Conservation (phyloP, 1,284 basidiomycete genomes). For the Trichosporon sp. region DNA sequence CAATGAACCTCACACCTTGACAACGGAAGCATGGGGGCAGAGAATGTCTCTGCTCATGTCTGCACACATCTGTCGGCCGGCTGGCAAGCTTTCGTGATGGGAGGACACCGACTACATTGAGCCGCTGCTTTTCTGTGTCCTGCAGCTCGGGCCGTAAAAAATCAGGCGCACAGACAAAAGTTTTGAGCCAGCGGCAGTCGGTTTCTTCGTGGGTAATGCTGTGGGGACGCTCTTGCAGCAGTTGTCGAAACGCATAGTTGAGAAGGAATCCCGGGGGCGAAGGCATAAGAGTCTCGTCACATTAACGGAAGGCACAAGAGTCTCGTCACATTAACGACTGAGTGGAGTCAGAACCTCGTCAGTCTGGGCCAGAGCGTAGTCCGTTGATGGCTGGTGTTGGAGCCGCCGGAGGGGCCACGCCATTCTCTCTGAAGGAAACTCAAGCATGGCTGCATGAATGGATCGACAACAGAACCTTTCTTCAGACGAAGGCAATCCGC, state of each 20-base stretch:
- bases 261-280: not conserved
- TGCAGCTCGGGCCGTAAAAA: not conserved
- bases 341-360: not conserved
- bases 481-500: not conserved
- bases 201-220: not conserved
- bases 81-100: not conserved
- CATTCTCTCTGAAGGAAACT: not conserved
- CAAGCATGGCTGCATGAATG: not conserved
- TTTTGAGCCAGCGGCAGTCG: not conserved
- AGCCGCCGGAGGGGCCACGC: not conserved
- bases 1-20: not conserved
- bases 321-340: not conserved
- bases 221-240: not conserved
- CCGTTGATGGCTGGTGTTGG: not conserved
- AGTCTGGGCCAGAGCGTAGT: not conserved
- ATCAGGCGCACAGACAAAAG: not conserved
- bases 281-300: not conserved
- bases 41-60: not conserved
- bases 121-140: not conserved
- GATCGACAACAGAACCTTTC: not conserved
- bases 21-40: not conserved
- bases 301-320: not conserved
- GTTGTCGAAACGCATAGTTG: not conserved
- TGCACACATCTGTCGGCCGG: not conserved
- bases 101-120: not conserved